phyloP scores from a whole-genome alignment of 139 green algal genomes.

The Spirogloea muscicola region DNA sequence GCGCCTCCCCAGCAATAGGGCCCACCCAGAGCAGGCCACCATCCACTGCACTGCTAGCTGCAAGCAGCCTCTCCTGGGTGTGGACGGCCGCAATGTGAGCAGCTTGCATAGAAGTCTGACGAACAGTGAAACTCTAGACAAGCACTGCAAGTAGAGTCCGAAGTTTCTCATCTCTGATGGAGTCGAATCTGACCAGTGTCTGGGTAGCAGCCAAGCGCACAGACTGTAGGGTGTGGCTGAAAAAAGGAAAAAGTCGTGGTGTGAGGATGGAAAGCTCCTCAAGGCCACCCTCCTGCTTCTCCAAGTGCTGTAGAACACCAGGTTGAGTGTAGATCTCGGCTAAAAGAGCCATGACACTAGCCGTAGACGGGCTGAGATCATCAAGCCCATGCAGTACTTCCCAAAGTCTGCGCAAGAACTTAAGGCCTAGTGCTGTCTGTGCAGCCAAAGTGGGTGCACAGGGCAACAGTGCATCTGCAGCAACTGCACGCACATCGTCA shows the following conservation, averaged over 20 bases:
- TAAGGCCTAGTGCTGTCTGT: not conserved
- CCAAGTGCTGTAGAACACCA: too few relatives aligned
- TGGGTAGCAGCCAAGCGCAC: conserved; percentile 68
- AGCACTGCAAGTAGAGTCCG: too few relatives aligned
- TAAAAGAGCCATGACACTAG: conserved; percentile 70
- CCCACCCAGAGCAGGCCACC: conserved; percentile 44
- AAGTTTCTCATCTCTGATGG: too few relatives aligned
- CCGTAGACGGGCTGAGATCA: conserved; percentile 75
- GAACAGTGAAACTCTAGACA: too few relatives aligned
- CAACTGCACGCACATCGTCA: conserved; percentile 87
- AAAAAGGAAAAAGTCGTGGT: too few relatives aligned
- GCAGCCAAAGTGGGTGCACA: conserved; percentile 56
- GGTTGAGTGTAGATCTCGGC: conserved; percentile 70
- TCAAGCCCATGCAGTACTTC: conserved; percentile 70
- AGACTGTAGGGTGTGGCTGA: too few relatives aligned
- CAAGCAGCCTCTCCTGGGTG: conserved; percentile 24
- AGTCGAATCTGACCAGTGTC: too few relatives aligned
- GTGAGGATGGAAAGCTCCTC: too few relatives aligned
- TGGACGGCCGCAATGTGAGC: too few relatives aligned
- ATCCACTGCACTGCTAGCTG: not conserved
- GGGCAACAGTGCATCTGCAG: conserved; percentile 81
- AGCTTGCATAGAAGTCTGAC: too few relatives aligned
- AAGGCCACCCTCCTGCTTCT: too few relatives aligned
- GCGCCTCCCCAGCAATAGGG: conserved; percentile 45
- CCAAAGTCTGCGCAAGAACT: conserved; percentile 63